Conservation (phyloP, 2,329 filamentous ascomycete genomes). For the Coniochaeta prunicola region DNA sequence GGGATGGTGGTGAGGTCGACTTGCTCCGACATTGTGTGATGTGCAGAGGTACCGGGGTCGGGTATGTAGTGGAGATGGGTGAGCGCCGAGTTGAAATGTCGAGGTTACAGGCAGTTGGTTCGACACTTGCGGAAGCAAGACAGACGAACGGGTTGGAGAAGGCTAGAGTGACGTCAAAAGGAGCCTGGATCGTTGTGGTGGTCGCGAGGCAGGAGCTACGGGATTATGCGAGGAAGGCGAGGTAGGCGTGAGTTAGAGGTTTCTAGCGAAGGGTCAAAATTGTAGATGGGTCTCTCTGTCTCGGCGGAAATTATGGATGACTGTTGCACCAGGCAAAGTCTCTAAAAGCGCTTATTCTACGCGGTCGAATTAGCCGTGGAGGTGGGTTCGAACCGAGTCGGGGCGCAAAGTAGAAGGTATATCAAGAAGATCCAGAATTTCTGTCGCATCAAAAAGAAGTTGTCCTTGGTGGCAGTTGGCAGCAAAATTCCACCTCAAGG, state of each 20-base stretch:
- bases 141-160: neutral
- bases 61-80: neutral
- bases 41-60: neutral
- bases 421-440: neutral
- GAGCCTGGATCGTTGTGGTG: neutral
- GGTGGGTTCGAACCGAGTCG: neutral
- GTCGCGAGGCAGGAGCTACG: neutral
- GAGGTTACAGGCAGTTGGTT: neutral
- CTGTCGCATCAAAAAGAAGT: neutral
- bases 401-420: neutral
- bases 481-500: neutral
- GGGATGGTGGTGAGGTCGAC: conserved; percentile 63
- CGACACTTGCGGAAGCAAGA: neutral
- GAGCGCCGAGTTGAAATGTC: neutral
- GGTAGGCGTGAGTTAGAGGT: neutral
- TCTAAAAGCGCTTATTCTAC: conserved; percentile 1
- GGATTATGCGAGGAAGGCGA: neutral
- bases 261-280: neutral
- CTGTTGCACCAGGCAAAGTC: conserved; percentile 20
- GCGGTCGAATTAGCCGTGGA: neutral
- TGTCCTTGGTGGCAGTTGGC: neutral
- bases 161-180: neutral
- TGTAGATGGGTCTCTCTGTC: neutral
- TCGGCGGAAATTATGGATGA: conserved; percentile 11
- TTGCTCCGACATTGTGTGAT: conserved; percentile 37